Evolutionary conservation across 2,329 filamentous ascomycete species (phyloP).

Genomic region (Colletotrichum viniferum): DNA sequence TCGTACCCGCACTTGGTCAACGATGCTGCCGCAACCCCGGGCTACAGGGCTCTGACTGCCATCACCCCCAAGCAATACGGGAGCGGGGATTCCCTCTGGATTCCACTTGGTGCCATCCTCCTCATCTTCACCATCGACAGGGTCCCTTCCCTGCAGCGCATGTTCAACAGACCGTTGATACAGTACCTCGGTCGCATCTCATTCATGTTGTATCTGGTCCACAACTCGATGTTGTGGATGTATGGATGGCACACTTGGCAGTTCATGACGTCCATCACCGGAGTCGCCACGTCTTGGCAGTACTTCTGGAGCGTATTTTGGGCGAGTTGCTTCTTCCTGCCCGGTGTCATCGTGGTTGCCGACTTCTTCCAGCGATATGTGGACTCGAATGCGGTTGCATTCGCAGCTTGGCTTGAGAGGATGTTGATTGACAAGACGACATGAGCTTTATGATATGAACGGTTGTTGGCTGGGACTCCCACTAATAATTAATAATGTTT

Average conservation of each 20-base stretch:
- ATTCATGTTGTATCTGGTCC: constrained; percentile 67
- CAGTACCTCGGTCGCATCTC: constrained; percentile 68
- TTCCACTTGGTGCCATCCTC: not conserved
- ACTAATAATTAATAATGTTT: not conserved
- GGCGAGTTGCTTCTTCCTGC: not conserved
- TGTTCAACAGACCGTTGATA: constrained; percentile 63
- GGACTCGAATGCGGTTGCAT: not conserved
- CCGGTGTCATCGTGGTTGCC: not conserved
- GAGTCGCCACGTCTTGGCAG: not conserved
- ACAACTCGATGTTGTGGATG: constrained; percentile 64
- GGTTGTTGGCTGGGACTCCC: not conserved
- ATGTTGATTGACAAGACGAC: not conserved
- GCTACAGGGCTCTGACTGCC: not conserved
- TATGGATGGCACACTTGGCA: constrained; percentile 41
- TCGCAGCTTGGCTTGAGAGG: constrained; percentile 5
- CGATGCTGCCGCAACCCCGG: not conserved
- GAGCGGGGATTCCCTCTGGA: not conserved
- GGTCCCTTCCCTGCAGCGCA: constrained; percentile 52
- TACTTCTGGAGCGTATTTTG: not conserved
- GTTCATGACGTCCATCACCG: not conserved
- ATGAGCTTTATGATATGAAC: not conserved
- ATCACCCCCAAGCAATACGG: not conserved
- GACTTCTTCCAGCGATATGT: constrained; percentile 7
- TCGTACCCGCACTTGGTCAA: not conserved
- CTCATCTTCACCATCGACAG: not conserved